Conservation (phyloP, 768 basidiomycete genomes). For the Gymnopilus junonius region DNA sequence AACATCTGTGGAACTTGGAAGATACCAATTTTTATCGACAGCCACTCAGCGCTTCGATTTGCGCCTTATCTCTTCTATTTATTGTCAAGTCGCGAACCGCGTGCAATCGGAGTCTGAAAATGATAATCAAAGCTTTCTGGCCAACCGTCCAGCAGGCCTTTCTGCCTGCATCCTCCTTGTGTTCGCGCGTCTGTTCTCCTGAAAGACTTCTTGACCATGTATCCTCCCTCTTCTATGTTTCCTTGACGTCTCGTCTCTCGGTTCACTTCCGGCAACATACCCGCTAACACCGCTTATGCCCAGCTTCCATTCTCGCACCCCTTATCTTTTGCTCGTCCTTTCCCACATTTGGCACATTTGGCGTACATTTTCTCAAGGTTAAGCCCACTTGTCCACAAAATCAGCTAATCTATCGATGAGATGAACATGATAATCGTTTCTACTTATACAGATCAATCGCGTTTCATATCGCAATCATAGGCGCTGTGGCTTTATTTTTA, state of each 20-base stretch:
- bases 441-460: background rate
- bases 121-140: background rate
- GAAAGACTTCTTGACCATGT: background rate
- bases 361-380: constrained; percentile 16
- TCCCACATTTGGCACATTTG: constrained; percentile 17
- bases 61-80: background rate
- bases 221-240: background rate
- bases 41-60: background rate
- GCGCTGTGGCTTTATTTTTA: constrained; percentile 15
- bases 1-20: background rate
- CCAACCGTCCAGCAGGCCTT: background rate
- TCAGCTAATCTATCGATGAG: constrained; percentile 21
- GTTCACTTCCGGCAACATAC: background rate
- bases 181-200: background rate
- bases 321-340: constrained; percentile 6
- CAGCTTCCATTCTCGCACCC: constrained; percentile 17
- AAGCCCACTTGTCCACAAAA: background rate
- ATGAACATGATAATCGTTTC: constrained; percentile 3
- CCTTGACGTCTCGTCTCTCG: background rate
- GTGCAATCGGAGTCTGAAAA: background rate
- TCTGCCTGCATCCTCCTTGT: background rate
- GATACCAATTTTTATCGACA: background rate
- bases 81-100: background rate
- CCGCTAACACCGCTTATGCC: background rate
- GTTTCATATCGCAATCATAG: constrained; percentile 4